Evolutionary conservation across 495 filamentous ascomycete species (phyloP), one percentile per base, ranked within the genome.

Genomic region (Penicillium cosmopolitanum): DNA sequence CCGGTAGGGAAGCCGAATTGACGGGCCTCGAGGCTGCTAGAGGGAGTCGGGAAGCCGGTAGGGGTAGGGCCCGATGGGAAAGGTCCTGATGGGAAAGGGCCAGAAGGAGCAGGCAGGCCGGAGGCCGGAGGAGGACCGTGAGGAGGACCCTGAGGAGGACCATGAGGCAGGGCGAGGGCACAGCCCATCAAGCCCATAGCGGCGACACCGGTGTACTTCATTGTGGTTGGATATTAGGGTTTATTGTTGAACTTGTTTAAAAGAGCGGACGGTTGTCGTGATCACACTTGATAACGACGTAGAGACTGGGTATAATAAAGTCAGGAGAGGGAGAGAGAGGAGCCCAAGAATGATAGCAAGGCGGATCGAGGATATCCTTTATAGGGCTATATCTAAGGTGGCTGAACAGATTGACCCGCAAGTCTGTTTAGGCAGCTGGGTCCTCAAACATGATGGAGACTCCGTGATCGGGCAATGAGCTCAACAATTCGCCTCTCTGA

Each of bases 131-230:
- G 43, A 50, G 59, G 40, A 25, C 51, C 59, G 21, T 66, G 60
- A 34, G 65, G 67, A n/a, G n/a, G n/a, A n/a, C n/a, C n/a, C n/a
- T n/a, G n/a, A 40, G 58, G 50, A 50, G 59, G 40, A 25, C 51
- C 59, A 21, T 66, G 60, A 34, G 65, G 67, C 4, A 66, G 50
- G 55, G 67, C 67, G 52, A 70, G 62, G 65, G 65, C 67, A 23
- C 65, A 68, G 62, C 65, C 65, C 65, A 67, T 60, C 59, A 70
- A 62, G 51, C 65, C 65, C 62, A 70, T 56, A 23, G 54, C 48
- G 48, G 60, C 59, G 57, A 65, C 18, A 18, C 60, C 51, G 21
- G 57, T 59, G 60, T 55, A 68, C 55, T 65, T 70, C 67, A 70
- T 70, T 55, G 33, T 66, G 51, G 33, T 42, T 38, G n/a, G 25